A percentile compares a stretch with the other conserved stretches of the same genome.
These are phyloP conservation scores for Colletotrichum simmondsii DNA, from an alignment of 2,329 filamentous ascomycete genomes.

Conservation along the genomic window DNA sequence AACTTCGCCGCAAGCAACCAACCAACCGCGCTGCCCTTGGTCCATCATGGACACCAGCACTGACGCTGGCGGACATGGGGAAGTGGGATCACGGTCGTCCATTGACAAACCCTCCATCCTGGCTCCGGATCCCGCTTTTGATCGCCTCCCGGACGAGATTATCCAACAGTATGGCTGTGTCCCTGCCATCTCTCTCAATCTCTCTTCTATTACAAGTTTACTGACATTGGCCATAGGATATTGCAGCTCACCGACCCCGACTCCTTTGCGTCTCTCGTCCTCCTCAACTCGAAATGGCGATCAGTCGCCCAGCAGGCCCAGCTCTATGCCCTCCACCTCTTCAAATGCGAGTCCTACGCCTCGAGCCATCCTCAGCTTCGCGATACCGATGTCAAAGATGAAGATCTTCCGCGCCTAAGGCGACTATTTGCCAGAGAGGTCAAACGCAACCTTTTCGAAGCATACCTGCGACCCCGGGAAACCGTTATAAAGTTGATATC, in stretches of 20 bases:
- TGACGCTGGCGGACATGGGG: not conserved
- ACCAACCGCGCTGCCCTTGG: not conserved
- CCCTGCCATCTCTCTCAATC: not conserved
- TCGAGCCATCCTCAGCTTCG: slow-evolving; percentile 57
- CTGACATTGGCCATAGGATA: slow-evolving; percentile 58
- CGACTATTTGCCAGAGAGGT: slow-evolving; percentile 75
- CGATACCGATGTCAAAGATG: slow-evolving; percentile 50
- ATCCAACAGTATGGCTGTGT: slow-evolving; percentile 69
- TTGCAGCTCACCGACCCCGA: slow-evolving; percentile 69
- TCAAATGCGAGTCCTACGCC: slow-evolving; percentile 69
- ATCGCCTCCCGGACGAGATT: slow-evolving; percentile 73
- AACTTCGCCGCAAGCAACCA: not conserved
- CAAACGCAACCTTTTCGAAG: slow-evolving; percentile 82
- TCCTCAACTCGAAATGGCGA: slow-evolving; percentile 75
- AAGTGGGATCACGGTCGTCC: slow-evolving; percentile 36
- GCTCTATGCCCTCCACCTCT: slow-evolving; percentile 72
- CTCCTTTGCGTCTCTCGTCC: slow-evolving; percentile 73
- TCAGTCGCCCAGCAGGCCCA: slow-evolving; percentile 70
- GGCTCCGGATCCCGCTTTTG: slow-evolving; percentile 55
- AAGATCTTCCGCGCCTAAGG: slow-evolving; percentile 70
- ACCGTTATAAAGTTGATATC: slow-evolving; percentile 85
- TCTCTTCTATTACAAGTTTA: not conserved
- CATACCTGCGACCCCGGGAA: slow-evolving; percentile 75
- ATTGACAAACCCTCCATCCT: slow-evolving; percentile 47
- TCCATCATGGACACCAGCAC: slow-evolving; percentile 23